These are phyloP conservation scores for Microsporum canis DNA, from an alignment of 2,329 filamentous ascomycete species.

Conservation along the genomic window DNA sequence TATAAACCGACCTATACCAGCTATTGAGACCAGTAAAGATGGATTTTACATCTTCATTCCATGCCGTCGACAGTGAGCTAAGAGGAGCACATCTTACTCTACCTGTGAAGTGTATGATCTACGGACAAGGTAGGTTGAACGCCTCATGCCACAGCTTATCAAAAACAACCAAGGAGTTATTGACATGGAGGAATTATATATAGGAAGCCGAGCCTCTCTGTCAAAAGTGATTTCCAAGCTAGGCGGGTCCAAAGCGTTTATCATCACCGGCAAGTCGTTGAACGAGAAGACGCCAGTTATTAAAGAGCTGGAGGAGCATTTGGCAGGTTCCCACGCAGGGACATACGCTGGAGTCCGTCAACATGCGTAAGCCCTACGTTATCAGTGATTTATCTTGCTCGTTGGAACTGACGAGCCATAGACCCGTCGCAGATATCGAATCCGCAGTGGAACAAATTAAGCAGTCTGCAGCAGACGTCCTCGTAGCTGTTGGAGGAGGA, in stretches of 20 bases:
- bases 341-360: constrained; percentile 12
- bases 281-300: constrained; percentile 14
- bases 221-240: constrained; percentile 9
- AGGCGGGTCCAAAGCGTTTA: constrained; percentile 12
- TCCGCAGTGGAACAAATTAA: constrained; percentile 3
- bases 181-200: background rate
- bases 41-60: background rate
- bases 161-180: background rate
- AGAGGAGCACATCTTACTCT: constrained; percentile 9
- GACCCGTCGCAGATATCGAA: constrained; percentile 12
- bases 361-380: constrained; percentile 4
- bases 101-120: constrained; percentile 12
- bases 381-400: background rate
- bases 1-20: background rate
- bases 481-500: constrained; percentile 12
- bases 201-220: constrained; percentile 11
- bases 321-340: constrained; percentile 8
- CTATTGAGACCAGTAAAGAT: background rate
- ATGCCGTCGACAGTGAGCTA: constrained; percentile 8
- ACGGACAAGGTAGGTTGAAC: constrained; percentile 10
- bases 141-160: background rate
- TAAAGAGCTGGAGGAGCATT: constrained; percentile 6
- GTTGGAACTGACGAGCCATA: background rate
- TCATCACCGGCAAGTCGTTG: constrained; percentile 13
- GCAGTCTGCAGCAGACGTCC: constrained; percentile 9